Evolutionary conservation across 1,284 basidiomycete species (phyloP).

Genomic region (Cryptococcus sp.): DNA sequence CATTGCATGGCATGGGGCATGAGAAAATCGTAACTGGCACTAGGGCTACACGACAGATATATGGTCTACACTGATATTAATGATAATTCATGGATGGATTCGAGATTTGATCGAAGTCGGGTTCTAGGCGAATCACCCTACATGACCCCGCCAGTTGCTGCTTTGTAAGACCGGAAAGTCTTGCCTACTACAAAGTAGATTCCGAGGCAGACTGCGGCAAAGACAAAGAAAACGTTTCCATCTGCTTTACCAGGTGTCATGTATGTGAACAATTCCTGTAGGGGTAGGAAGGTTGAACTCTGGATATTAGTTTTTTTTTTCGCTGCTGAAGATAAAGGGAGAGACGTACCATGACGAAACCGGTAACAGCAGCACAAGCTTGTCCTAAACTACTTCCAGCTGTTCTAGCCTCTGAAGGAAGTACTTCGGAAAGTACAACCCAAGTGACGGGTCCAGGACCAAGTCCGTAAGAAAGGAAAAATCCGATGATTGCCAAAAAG

Average conservation of each 20-base stretch:
- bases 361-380: background rate
- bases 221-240: background rate
- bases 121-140: background rate
- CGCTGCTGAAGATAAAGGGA: background rate
- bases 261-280: background rate
- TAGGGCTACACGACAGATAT: no score
- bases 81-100: no score
- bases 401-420: slow-evolving; percentile 1
- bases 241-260: background rate
- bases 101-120: no score
- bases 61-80: no score
- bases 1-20: no score
- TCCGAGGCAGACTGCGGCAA: background rate
- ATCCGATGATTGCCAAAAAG: background rate
- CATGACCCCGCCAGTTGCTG: background rate
- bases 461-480: background rate
- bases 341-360: background rate
- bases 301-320: background rate
- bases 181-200: background rate
- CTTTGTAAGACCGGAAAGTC: background rate
- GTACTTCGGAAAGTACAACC: slow-evolving; percentile 6
- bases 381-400: background rate
- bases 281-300: background rate
- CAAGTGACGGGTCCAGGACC: background rate
- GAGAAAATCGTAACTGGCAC: no score